Percentiles rank a stretch among this genome's conserved stretches.
These are phyloP conservation scores for Diaporthe sp. DNA, from an alignment of 2,329 filamentous ascomycete species.

Conservation along the genomic window DNA sequence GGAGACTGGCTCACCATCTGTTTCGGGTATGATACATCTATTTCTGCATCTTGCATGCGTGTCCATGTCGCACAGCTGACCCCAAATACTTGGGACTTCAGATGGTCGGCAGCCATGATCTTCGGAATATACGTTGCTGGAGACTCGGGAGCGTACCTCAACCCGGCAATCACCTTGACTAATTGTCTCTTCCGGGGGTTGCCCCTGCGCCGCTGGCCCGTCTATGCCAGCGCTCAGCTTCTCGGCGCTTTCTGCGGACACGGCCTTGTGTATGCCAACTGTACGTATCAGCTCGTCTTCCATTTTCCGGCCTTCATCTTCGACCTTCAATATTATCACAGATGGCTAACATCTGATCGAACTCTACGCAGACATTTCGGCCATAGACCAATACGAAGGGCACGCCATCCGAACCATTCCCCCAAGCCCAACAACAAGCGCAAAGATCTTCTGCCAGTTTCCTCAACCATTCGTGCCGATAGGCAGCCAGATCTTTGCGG, in stretches of 20 bases:
- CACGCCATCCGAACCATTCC: constrained; percentile 21
- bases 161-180: constrained; percentile 31
- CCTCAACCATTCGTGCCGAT: constrained; percentile 20
- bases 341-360: background rate
- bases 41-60: background rate
- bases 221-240: constrained; percentile 13
- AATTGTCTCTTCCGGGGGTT: constrained; percentile 30
- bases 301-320: background rate
- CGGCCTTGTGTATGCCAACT: constrained; percentile 29
- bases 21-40: constrained; percentile 4
- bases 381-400: constrained; percentile 31
- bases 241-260: constrained; percentile 26
- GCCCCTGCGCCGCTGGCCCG: constrained; percentile 27
- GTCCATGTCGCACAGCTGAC: background rate
- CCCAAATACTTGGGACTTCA: background rate
- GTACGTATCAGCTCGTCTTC: background rate
- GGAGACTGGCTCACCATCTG: constrained; percentile 30
- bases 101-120: constrained; percentile 31
- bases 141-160: constrained; percentile 28
- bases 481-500: constrained; percentile 25
- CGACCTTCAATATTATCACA: no score
- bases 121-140: constrained; percentile 32
- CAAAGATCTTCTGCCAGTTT: constrained; percentile 33
- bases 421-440: constrained; percentile 11
- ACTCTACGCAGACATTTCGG: background rate